Conservation (phyloP, 306 rosid genomes). For the Phaseolus lunatus region DNA sequence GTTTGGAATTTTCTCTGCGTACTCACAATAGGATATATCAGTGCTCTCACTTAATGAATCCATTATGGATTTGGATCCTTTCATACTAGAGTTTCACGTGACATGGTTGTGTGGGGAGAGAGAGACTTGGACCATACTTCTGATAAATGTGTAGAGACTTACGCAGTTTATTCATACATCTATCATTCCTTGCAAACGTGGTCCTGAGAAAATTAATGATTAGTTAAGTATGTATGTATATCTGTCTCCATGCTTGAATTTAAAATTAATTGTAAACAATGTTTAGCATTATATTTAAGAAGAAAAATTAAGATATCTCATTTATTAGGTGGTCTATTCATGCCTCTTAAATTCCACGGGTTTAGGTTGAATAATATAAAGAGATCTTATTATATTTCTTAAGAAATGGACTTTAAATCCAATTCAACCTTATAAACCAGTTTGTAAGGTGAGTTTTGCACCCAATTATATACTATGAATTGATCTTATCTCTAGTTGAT, state of each 20-base stretch:
- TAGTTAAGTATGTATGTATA: background rate
- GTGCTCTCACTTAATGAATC: background rate
- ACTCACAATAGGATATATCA: background rate
- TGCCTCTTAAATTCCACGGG: background rate
- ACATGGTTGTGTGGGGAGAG: background rate
- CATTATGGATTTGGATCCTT: constrained; percentile 20
- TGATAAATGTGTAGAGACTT: background rate
- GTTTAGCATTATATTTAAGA: background rate
- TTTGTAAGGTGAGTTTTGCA: no score
- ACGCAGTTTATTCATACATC: background rate
- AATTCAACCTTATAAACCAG: no score
- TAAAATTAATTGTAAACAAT: constrained; percentile 12
- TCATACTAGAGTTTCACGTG: background rate
- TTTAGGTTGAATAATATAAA: constrained; percentile 2
- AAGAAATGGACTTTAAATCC: no score
- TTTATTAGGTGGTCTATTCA: constrained; percentile 27
- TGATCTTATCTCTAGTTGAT: no score
- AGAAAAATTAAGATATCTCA: background rate
- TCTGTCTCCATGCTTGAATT: background rate
- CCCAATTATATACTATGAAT: no score
- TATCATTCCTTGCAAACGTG: background rate
- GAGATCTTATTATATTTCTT: background rate
- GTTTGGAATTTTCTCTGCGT: constrained; percentile 21
- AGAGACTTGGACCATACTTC: background rate
- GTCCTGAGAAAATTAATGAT: constrained; percentile 12